Conservation (phyloP, 1,284 basidiomycete genomes). For the Marasmius sp. region DNA sequence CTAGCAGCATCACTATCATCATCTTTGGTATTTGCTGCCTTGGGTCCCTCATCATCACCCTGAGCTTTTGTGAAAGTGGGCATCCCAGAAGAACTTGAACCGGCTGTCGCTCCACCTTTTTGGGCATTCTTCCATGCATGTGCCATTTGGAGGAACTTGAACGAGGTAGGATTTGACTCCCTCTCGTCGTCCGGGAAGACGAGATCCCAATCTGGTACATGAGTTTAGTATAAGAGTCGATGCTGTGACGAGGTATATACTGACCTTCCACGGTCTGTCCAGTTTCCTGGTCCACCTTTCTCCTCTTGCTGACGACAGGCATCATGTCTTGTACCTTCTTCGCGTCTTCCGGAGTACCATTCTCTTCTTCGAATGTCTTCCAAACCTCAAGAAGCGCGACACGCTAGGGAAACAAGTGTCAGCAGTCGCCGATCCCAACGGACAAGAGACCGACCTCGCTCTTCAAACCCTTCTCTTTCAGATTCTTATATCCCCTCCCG, state of each 20-base stretch:
- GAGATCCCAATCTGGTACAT: slow-evolving; percentile 80
- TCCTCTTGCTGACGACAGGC: slow-evolving; percentile 87
- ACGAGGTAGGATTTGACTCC: slow-evolving; percentile 87
- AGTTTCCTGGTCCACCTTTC: slow-evolving; percentile 80
- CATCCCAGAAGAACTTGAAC: not conserved
- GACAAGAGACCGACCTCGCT: slow-evolving; percentile 66
- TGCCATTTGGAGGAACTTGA: slow-evolving; percentile 93
- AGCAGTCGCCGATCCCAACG: not conserved
- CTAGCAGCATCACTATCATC: slow-evolving; percentile 12
- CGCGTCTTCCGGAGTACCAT: slow-evolving; percentile 71
- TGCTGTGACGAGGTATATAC: slow-evolving; percentile 21
- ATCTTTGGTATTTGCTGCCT: not conserved
- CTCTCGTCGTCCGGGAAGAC: slow-evolving; percentile 94
- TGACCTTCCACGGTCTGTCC: slow-evolving; percentile 85
- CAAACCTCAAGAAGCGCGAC: slow-evolving; percentile 89
- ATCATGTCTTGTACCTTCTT: slow-evolving; percentile 85
- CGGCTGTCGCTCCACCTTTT: slow-evolving; percentile 21
- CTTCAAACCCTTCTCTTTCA: slow-evolving; percentile 80
- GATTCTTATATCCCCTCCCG: slow-evolving; percentile 82
- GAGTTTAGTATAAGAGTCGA: not conserved
- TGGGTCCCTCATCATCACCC: not conserved
- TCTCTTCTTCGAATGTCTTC: slow-evolving; percentile 86
- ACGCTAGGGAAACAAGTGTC: slow-evolving; percentile 48
- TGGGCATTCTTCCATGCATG: slow-evolving; percentile 79
- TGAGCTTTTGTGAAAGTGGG: not conserved